These are phyloP conservation scores for Pulveroboletus sp. DNA, from an alignment of 768 basidiomycete genomes.

Conservation along the genomic window DNA sequence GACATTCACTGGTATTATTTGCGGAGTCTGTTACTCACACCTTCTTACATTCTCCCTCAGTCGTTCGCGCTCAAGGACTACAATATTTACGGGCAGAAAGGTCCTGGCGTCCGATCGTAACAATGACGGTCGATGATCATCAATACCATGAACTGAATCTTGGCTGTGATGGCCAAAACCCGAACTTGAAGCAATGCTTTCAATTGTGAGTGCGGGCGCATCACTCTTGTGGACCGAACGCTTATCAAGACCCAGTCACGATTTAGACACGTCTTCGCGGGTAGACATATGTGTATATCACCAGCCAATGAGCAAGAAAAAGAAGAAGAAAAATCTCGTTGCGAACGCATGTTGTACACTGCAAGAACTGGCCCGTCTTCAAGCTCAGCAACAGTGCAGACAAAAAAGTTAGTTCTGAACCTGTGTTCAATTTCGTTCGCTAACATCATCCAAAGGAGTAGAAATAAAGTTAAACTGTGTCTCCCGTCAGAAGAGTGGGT, in stretches of 20 bases:
- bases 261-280: slow-evolving; percentile 36
- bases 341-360: slow-evolving; percentile 49
- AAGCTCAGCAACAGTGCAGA: slow-evolving; percentile 34
- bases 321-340: slow-evolving; percentile 53
- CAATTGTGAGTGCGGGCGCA: slow-evolving; percentile 42
- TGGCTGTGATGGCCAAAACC: slow-evolving; percentile 67
- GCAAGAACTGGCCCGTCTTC: slow-evolving; percentile 49
- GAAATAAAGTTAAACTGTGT: slow-evolving; percentile 42
- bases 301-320: slow-evolving; percentile 59
- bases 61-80: slow-evolving; percentile 39
- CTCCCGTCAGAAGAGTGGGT: slow-evolving; percentile 12
- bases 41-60: slow-evolving; percentile 17
- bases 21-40: neutral
- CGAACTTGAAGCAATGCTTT: slow-evolving; percentile 55
- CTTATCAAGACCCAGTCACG: slow-evolving; percentile 23
- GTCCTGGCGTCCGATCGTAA: slow-evolving; percentile 65
- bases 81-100: slow-evolving; percentile 51
- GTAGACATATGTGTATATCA: slow-evolving; percentile 58
- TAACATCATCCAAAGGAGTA: slow-evolving; percentile 30
- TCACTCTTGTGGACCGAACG: neutral
- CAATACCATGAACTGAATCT: slow-evolving; percentile 53
- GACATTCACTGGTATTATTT: slow-evolving; percentile 12
- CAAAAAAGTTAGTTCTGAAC: slow-evolving; percentile 41
- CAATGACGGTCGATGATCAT: slow-evolving; percentile 51
- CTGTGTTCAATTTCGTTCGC: neutral